Base-by-base conservation (phyloP, 345 rosid genomes). In the Barbarea vulgaris region DNA sequence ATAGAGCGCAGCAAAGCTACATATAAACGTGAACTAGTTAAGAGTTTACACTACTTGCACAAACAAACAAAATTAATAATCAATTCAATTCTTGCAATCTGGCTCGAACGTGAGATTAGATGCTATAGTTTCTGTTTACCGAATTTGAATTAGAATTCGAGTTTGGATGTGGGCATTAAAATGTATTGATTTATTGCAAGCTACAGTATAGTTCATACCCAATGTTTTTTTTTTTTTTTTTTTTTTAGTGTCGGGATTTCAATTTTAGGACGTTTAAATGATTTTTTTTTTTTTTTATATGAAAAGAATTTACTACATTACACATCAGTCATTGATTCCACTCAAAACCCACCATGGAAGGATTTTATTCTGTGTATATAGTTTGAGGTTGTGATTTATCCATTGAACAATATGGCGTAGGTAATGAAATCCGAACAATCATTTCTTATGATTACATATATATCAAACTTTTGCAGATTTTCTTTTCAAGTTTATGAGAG, bases 241-340 rank as follows among this genome's bases (percentile, higher is more conserved):
- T 41, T 41, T 25, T 41, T 36, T 27, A 39, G 24, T 63, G 70
- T 64, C 70, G 53, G 63, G 21, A 30, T 52, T 39, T 25, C 42
- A 72, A 51, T 51, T 62, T 15, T 36, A 51, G 1, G 69, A 72
- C 59, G 31, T 36, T 18, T 18, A 25, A 9, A 12, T 61, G 15
- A 4, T 21, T 33, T 50, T 64, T n/a, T 5, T 11, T 39, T 39
- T 39, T 11, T 39, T 37, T 10, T 37, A 18, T 71, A 60, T n/a
- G n/a, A 36, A 11, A 47, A 71, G 9, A 70, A 33, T 36, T 58
- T 22, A 62, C 69, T 62, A 61, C 65, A 74, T 66, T 47, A 34
- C 67, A 36, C 67, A 75, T 48, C 39, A 27, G 60, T 67, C 61
- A 75, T 10, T 67, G 33, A 50, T 10, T 47, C 17, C 60, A 74